Evolutionary conservation across 2,329 filamentous ascomycete genomes (phyloP).

Genomic region (Xylariales sp.): DNA sequence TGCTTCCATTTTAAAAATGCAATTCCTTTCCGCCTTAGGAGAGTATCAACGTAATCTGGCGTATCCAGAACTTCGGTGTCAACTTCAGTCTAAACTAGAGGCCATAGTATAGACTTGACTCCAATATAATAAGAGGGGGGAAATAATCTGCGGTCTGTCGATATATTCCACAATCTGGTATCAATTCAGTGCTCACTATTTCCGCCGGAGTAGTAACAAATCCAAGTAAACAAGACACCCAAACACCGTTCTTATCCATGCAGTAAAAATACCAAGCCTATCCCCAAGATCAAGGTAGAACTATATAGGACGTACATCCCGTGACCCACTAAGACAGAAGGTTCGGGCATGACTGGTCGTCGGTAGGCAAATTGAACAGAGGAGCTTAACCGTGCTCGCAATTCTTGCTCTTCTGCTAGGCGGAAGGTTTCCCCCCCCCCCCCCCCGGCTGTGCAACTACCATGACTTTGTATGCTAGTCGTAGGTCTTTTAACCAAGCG

Average conservation of each 20-base stretch:
- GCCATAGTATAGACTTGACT: not conserved
- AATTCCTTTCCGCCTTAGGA: constrained; percentile 5
- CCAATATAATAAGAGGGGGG: not conserved
- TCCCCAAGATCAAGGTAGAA: constrained; percentile 18
- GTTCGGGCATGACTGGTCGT: not conserved
- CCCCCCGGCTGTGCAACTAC: constrained; percentile 6
- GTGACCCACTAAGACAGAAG: constrained; percentile 13
- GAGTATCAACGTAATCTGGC: constrained; percentile 3
- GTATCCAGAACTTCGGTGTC: not conserved
- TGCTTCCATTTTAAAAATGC: not conserved
- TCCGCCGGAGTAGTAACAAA: constrained; percentile 14
- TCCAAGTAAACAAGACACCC: constrained; percentile 18
- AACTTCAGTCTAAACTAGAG: not conserved
- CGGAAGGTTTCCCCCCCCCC: not conserved
- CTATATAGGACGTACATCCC: constrained; percentile 26
- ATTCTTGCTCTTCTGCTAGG: constrained; percentile 1
- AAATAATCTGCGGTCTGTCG: constrained; percentile 29
- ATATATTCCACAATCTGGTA: constrained; percentile 35
- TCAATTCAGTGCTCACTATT: constrained; percentile 21
- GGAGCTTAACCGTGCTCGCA: not conserved
- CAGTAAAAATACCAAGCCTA: not conserved
- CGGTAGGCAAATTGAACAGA: constrained; percentile 3
- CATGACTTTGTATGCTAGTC: constrained; percentile 4
- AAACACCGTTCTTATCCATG: constrained; percentile 26
- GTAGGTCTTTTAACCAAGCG: constrained; percentile 24